phyloP scores from a whole-genome alignment of 495 filamentous ascomycete species.

The Penicillium antarcticum region DNA sequence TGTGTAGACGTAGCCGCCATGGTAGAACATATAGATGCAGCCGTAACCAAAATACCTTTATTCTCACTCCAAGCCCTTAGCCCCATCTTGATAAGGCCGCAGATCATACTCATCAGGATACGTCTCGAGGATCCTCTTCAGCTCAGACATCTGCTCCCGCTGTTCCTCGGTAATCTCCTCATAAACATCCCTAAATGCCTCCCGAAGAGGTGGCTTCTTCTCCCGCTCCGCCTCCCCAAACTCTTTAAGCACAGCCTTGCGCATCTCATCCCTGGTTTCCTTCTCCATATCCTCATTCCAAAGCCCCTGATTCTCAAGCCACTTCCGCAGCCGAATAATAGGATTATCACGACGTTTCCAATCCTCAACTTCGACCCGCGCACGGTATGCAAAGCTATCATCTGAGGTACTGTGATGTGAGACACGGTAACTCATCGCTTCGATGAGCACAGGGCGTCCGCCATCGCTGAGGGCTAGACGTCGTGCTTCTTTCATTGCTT shows the following conservation, averaged over 20 bases:
- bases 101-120: constrained; percentile 96
- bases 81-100: constrained; percentile 70
- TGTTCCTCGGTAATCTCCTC: constrained; percentile 82
- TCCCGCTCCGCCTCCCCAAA: constrained; percentile 85
- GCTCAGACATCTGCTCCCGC: constrained; percentile 70
- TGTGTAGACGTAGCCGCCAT: neutral
- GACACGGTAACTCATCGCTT: constrained; percentile 97
- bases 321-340: constrained; percentile 86
- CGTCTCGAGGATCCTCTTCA: constrained; percentile 71
- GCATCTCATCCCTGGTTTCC: constrained; percentile 60
- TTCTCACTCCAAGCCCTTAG: constrained; percentile 52
- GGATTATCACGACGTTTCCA: constrained; percentile 97
- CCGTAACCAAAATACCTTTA: neutral
- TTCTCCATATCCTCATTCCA: constrained; percentile 87
- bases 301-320: constrained; percentile 72
- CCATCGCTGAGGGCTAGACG: constrained; percentile 73
- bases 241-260: constrained; percentile 75
- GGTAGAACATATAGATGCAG: neutral
- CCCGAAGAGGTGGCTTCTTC: constrained; percentile 77
- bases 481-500: constrained; percentile 76
- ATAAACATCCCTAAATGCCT: constrained; percentile 85
- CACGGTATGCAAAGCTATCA: constrained; percentile 94
- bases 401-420: constrained; percentile 97
- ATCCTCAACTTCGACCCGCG: constrained; percentile 90
- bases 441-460: constrained; percentile 79